Evolutionary conservation across 2,329 filamentous ascomycete species (phyloP).

Genomic region (Hymenoscyphus occultus): DNA sequence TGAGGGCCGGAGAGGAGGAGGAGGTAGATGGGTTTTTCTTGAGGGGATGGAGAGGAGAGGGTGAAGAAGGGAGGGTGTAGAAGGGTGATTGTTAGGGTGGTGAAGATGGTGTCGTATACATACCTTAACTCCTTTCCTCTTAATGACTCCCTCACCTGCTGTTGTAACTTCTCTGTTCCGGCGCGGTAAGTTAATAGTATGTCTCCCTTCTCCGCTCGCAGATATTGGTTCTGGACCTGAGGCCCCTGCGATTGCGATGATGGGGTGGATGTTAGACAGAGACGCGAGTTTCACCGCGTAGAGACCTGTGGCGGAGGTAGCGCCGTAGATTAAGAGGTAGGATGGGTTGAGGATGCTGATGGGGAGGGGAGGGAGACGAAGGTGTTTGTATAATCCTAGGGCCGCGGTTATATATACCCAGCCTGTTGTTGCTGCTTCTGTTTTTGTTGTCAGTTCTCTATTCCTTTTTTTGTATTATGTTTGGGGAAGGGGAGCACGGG

Average conservation of each 20-base stretch:
- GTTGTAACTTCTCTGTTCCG: constrained; percentile 41
- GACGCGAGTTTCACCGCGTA: constrained; percentile 52
- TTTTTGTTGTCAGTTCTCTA: neutral
- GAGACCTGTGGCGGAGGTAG: constrained; percentile 50
- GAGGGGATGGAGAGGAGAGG: neutral
- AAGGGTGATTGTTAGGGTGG: constrained; percentile 16
- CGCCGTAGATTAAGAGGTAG: constrained; percentile 48
- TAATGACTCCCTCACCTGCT: constrained; percentile 16
- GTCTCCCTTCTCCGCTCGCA: constrained; percentile 47
- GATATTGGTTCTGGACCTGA: constrained; percentile 40
- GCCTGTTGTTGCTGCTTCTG: constrained; percentile 40
- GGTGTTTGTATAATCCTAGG: constrained; percentile 39
- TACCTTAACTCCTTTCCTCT: constrained; percentile 21
- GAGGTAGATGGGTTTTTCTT: neutral
- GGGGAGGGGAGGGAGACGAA: constrained; percentile 38
- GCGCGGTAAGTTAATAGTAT: constrained; percentile 54
- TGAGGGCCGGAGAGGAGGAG: neutral
- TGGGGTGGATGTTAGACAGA: constrained; percentile 51
- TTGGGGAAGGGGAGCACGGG: too few relatives aligned
- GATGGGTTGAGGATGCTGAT: constrained; percentile 19
- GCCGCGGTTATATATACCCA: constrained; percentile 45
- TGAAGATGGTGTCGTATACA: constrained; percentile 27
- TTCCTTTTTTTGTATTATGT: too few relatives aligned
- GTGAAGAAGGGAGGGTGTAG: constrained; percentile 2
- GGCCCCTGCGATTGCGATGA: constrained; percentile 55